Evolutionary conservation across 306 rosid species (phyloP).

Genomic region (Alnus glutinosa): DNA sequence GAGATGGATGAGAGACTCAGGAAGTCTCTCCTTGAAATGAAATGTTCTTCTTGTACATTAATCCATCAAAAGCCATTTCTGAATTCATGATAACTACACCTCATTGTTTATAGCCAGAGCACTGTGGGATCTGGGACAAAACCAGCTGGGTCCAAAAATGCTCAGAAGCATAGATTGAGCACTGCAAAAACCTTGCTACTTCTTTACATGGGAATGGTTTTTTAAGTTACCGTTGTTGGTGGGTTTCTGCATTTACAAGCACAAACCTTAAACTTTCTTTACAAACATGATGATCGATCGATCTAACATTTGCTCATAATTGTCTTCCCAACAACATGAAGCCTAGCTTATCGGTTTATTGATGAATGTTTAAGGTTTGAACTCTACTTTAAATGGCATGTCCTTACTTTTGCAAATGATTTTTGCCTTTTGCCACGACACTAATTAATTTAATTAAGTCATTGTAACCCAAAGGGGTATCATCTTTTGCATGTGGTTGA

Average conservation of each 20-base stretch:
- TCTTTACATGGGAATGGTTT: neutral
- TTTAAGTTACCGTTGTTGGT: neutral
- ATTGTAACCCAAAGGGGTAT: too few species aligned
- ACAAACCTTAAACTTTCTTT: too few species aligned
- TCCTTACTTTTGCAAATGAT: too few species aligned
- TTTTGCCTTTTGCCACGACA: too few species aligned
- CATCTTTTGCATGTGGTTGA: too few species aligned
- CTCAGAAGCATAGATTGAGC: neutral
- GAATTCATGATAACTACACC: slow-evolving; percentile 32
- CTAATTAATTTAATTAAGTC: too few species aligned
- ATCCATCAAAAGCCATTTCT: slow-evolving; percentile 24
- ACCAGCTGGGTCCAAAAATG: neutral
- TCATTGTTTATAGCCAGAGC: slow-evolving; percentile 23
- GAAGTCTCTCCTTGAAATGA: slow-evolving; percentile 17
- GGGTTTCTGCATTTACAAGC: neutral
- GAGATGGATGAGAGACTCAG: slow-evolving; percentile 38
- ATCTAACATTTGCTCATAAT: too few species aligned
- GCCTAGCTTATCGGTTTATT: too few species aligned
- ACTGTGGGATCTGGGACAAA: neutral
- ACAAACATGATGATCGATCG: too few species aligned
- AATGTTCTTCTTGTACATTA: slow-evolving; percentile 31
- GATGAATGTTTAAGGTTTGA: too few species aligned
- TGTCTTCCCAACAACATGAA: too few species aligned
- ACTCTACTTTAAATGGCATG: too few species aligned
- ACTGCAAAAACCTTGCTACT: neutral